Conservation (phyloP, 2,329 filamentous ascomycete species). For the Colletotrichum godetiae region DNA sequence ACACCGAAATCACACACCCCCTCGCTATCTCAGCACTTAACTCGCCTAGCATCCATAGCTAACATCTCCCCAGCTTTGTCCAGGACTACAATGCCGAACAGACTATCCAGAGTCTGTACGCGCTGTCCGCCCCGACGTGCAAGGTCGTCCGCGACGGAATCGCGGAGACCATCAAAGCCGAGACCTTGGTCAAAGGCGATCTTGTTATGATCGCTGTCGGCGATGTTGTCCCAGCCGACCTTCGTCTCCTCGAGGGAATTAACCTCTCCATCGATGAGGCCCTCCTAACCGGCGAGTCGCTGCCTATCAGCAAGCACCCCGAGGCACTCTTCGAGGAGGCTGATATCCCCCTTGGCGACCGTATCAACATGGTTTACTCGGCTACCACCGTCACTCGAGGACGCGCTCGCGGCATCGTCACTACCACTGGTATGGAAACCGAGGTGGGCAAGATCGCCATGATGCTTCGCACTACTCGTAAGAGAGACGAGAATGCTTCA, state of each 20-base stretch:
- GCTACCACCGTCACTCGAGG: constrained; percentile 79
- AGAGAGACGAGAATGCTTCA: constrained; percentile 56
- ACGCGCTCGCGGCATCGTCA: constrained; percentile 75
- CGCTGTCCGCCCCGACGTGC: constrained; percentile 68
- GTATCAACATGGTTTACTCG: constrained; percentile 77
- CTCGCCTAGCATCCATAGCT: constrained; percentile 42
- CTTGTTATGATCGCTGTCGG: constrained; percentile 72
- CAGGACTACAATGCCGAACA: constrained; percentile 72
- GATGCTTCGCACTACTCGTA: constrained; percentile 70
- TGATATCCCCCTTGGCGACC: constrained; percentile 74
- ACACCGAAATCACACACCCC: background rate
- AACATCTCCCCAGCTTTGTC: constrained; percentile 56
- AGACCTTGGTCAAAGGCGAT: constrained; percentile 73
- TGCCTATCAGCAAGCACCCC: constrained; percentile 75
- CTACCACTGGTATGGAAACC: constrained; percentile 78
- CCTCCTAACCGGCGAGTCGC: constrained; percentile 78
- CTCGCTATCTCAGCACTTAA: constrained; percentile 12
- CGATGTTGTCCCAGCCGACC: constrained; percentile 77
- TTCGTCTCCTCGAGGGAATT: constrained; percentile 73
- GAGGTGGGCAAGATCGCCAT: constrained; percentile 82
- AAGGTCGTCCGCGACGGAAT: constrained; percentile 67
- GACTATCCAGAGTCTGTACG: constrained; percentile 70
- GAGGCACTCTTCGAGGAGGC: constrained; percentile 63
- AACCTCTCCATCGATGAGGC: constrained; percentile 83
- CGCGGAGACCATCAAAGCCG: constrained; percentile 63